Base-by-base conservation (phyloP, 2,329 filamentous ascomycete genomes). In the Trichophyton verrucosum region DNA sequence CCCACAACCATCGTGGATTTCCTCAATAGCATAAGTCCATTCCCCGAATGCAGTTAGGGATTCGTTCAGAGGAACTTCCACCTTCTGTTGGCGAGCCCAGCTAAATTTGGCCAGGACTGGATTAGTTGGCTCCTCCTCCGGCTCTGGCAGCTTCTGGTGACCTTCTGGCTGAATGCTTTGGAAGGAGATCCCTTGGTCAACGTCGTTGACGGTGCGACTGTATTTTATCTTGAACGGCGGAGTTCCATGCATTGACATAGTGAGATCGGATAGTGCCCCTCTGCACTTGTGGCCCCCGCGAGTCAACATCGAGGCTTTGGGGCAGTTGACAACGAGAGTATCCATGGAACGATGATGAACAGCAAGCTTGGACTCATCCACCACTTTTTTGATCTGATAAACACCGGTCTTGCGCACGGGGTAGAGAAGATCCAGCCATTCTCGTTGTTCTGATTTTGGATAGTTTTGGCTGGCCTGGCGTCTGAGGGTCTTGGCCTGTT, bases 301-400 rank as follows among this genome's bases (percentile, higher is more conserved):
- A 5, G 84, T 79, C 64, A 84, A 84, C 30, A 97, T 85, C 58
- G 80, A 80, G 20, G 90, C 94, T 66, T 84, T 86, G 1, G 94
- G 94, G 71, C 94, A 99, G 30, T 83, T 79, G 11, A 95, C 90
- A 57, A 99, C 86, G 60, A 95, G 86, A 0, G 91, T 88, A 67
- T 94, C 89, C 57, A 86, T 86, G 59, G 80, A 81, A 46, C 82
- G 80, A 46, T 88, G 84, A 68, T 91, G 90, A 9, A 96, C 89
- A 71, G 97, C 91, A 36, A 99, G 82, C 72, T 96, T 95, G 62
- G 95, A 94, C 71, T 95, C 87, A 71, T 99, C 94, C 64, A 96
- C 77, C 8, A 99, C 91, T 70, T 86, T 90, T 61, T 86, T 83
- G 36, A 99, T 80, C 47, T 87, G 82, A 74, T 99, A 99, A 20